Evolutionary conservation across 345 rosid species (phyloP), one percentile per base, ranked within the genome.

Genomic region (Xanthoceras sorbifolium): DNA sequence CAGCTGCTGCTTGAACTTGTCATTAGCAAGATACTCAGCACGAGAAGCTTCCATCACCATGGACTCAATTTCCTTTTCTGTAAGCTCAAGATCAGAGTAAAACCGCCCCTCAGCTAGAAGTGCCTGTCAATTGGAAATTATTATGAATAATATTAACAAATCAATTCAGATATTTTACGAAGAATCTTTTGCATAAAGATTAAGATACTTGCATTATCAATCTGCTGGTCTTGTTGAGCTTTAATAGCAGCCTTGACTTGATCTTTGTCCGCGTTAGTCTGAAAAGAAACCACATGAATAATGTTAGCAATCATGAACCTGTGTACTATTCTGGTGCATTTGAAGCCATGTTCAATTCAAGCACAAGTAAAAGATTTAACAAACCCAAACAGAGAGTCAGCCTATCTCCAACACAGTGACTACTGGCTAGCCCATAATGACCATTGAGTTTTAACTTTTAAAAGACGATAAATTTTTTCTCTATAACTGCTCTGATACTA

Each of bases 1-100:
- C 32, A 86, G 80, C 54, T 90, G 93, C 80, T 82, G 91, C 85
- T 89, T 91, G 25, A 85, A 81, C 86, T 84, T 85, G 86, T 92
- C 91, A 38, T 31, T 73, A 29, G 92, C 91, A 28, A 97, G 89
- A 86, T 92, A 97, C 81, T 97, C 99, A 5, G 94, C 99, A 72
- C 99, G 94, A 44, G 99, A 97, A 79, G 97, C 91, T 84, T 90
- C 99, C 95, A 97, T 97, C 65, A 92, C 99, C 86, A 92, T 92
- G 17, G 91, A 81, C 63, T 92, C 98, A 0, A 97, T 97, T 80
- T 94, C 99, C 86, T 90, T 97, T 83, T 97, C 98, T 1, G 99
- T 97, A 57, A 94, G 93, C 87, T 97, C 99, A 7, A 97, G 84
- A 80, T 97, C 99, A 63, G 99, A 97, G 85, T 91, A 90, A 80